phyloP scores from a whole-genome alignment of 805 yeast species.

The Starmerella khaoyaiensis region DNA sequence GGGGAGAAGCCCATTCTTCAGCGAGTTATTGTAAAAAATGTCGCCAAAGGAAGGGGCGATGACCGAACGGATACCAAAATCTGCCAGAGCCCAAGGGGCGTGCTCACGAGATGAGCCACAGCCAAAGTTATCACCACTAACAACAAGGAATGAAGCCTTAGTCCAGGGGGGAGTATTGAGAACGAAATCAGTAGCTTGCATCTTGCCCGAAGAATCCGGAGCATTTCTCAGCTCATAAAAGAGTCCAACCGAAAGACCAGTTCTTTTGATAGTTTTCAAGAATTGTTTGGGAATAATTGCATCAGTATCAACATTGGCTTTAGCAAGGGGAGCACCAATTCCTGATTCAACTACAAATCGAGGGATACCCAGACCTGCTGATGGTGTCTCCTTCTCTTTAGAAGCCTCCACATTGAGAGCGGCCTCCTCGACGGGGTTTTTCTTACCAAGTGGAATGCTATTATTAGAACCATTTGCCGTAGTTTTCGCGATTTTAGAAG shows the following conservation, averaged over 20 bases:
- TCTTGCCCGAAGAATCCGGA: constrained; percentile 43
- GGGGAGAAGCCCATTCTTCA: constrained; percentile 89
- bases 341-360: constrained; percentile 66
- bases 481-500: not conserved
- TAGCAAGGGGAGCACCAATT: constrained; percentile 85
- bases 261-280: constrained; percentile 92
- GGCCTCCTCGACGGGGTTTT: constrained; percentile 44
- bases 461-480: constrained; percentile 20
- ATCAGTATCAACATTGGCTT: constrained; percentile 94
- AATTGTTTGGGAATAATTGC: constrained; percentile 98
- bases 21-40: constrained; percentile 92
- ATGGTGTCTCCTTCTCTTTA: constrained; percentile 20
- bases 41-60: constrained; percentile 98
- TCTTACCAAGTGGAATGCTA: constrained; percentile 40
- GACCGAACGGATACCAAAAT: constrained; percentile 89
- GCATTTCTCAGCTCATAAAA: constrained; percentile 85
- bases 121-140: constrained; percentile 94
- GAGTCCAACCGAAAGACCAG: constrained; percentile 78
- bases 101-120: constrained; percentile 99
- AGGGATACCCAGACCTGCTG: constrained; percentile 47
- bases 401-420: constrained; percentile 34
- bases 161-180: constrained; percentile 77
- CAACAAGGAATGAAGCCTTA: constrained; percentile 68
- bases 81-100: constrained; percentile 98
- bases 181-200: constrained; percentile 69